Evolutionary conservation across 169 alveolate species (phyloP).

Genomic region (Cystoisospora suis): DNA sequence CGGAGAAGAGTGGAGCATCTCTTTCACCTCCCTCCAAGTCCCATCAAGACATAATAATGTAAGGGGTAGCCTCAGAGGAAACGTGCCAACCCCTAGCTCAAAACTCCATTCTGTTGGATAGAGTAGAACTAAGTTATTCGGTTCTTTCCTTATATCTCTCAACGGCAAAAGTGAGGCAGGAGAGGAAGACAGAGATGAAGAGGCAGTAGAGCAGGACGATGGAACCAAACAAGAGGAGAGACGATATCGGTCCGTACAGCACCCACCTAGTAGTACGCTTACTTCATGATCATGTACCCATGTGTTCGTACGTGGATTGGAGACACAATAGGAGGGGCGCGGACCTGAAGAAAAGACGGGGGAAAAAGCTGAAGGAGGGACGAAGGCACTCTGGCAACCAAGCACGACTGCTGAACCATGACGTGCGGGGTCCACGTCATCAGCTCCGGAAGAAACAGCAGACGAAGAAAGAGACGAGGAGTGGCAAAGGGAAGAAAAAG

Average conservation of each 20-base stretch:
- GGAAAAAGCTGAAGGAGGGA: too few relatives aligned
- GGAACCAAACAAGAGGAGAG: neutral
- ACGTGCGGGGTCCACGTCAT: too few relatives aligned
- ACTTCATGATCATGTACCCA: neutral
- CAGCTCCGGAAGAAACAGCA: too few relatives aligned
- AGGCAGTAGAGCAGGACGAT: neutral
- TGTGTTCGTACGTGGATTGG: neutral
- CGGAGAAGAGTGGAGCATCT: conserved; percentile 49
- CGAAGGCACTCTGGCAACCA: too few relatives aligned
- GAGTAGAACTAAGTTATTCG: neutral
- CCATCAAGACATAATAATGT: conserved; percentile 62
- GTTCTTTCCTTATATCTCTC: neutral
- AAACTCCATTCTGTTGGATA: neutral
- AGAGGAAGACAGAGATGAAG: neutral
- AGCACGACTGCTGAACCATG: too few relatives aligned
- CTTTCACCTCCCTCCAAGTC: conserved; percentile 63
- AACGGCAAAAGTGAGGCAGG: too few relatives aligned
- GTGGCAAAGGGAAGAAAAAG: neutral
- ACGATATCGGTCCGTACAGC: neutral
- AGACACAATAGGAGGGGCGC: neutral
- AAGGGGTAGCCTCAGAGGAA: conserved; percentile 58
- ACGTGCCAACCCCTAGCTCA: neutral
- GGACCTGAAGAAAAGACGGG: neutral
- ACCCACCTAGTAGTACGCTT: neutral
- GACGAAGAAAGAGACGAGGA: neutral